Evolutionary conservation across 352 stramenopile genomes (phyloP).

Genomic region (Phytophthora ramorum): DNA sequence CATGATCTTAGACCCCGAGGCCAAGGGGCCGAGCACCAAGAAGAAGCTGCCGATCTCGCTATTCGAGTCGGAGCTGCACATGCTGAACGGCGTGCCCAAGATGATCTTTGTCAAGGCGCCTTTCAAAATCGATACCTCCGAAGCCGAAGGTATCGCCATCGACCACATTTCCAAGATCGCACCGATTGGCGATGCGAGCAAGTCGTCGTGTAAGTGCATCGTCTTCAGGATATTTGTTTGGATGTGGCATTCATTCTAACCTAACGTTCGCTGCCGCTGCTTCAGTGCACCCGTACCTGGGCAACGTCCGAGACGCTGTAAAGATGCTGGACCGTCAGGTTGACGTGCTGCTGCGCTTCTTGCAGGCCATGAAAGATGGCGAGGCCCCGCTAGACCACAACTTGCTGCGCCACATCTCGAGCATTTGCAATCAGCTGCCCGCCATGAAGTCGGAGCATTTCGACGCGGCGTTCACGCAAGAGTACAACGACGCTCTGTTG

Average conservation of each 20-base stretch:
- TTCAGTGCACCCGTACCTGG: constrained; percentile 80
- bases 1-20: constrained; percentile 73
- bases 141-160: constrained; percentile 88
- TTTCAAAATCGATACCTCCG: constrained; percentile 90
- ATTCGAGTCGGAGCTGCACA: constrained; percentile 88
- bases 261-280: constrained; percentile 10
- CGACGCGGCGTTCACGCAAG: constrained; percentile 73
- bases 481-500: constrained; percentile 86
- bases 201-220: constrained; percentile 64
- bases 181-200: constrained; percentile 67
- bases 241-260: not conserved
- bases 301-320: constrained; percentile 83
- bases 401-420: constrained; percentile 86
- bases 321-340: constrained; percentile 89
- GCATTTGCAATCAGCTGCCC: constrained; percentile 86
- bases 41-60: constrained; percentile 90
- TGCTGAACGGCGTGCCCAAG: constrained; percentile 84
- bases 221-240: not conserved
- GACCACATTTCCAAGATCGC: constrained; percentile 92
- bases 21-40: constrained; percentile 72
- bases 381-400: constrained; percentile 80
- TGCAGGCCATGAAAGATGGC: constrained; percentile 79
- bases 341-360: constrained; percentile 73
- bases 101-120: constrained; percentile 91
- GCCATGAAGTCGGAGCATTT: constrained; percentile 81